Evolutionary conservation across 2,329 filamentous ascomycete genomes (phyloP).

Genomic region (Fusarium redolens): DNA sequence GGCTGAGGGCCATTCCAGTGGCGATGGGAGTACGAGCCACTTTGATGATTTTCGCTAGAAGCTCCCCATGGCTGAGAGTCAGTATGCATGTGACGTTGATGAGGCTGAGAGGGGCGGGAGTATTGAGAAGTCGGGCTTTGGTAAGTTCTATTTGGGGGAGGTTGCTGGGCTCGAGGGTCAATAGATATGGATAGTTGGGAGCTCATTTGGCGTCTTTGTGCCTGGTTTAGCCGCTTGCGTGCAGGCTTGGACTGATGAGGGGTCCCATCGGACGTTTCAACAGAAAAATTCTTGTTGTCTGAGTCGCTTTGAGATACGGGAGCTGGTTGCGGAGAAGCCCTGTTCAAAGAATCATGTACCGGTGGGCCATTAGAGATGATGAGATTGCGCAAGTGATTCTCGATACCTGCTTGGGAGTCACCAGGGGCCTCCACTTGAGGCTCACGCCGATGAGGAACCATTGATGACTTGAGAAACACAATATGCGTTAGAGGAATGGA

Average conservation of each 20-base stretch:
- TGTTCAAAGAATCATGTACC: constrained; percentile 9
- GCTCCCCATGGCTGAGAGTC: constrained; percentile 36
- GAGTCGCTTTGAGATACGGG: background rate
- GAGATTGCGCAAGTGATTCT: constrained; percentile 69
- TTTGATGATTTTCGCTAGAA: constrained; percentile 25
- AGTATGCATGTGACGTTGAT: constrained; percentile 39
- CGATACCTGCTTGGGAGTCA: constrained; percentile 52
- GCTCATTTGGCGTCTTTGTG: constrained; percentile 71
- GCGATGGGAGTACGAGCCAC: constrained; percentile 27
- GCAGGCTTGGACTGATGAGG: constrained; percentile 45
- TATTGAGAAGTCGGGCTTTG: constrained; percentile 46
- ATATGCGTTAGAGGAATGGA: background rate
- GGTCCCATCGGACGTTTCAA: constrained; percentile 5
- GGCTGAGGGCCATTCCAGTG: constrained; percentile 41
- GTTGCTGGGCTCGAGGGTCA: constrained; percentile 56
- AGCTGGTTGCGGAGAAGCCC: constrained; percentile 1
- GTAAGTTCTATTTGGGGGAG: constrained; percentile 46
- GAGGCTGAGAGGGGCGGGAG: constrained; percentile 38
- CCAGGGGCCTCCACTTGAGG: constrained; percentile 4
- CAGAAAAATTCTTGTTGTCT: background rate
- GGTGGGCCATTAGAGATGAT: constrained; percentile 64
- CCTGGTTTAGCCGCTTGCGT: constrained; percentile 70
- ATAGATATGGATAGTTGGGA: constrained; percentile 68
- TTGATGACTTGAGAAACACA: background rate
- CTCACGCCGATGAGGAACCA: constrained; percentile 20